phyloP scores from a whole-genome alignment of 805 yeast genomes.

The Candida golubevii region DNA sequence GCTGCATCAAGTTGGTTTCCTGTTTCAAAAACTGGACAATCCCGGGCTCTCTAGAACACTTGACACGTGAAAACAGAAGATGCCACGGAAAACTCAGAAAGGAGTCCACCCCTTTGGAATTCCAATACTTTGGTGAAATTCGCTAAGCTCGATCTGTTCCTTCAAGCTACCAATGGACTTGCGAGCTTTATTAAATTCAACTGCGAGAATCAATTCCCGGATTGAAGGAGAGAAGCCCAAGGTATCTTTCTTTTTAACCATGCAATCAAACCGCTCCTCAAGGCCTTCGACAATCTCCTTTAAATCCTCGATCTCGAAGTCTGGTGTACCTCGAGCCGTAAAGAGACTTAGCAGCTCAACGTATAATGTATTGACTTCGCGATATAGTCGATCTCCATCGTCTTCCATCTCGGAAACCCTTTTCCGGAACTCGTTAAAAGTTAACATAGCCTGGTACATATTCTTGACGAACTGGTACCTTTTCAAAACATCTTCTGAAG shows the following conservation, averaged over 20 bases:
- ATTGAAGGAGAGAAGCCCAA: not conserved
- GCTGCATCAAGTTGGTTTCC: no score
- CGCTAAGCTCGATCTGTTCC: no score
- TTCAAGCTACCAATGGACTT: no score
- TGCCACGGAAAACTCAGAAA: no score
- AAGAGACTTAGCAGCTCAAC: not conserved
- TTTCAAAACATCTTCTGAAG: not conserved
- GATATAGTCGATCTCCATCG: not conserved
- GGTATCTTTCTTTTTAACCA: not conserved
- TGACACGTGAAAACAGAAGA: no score
- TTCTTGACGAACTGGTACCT: not conserved
- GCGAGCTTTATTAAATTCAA: not conserved
- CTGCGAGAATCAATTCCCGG: not conserved
- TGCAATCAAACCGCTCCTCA: not conserved
- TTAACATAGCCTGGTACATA: slow-evolving; percentile 1
- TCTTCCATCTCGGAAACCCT: not conserved
- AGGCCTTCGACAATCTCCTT: not conserved
- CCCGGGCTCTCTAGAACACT: no score
- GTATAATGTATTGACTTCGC: not conserved
- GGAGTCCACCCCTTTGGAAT: no score
- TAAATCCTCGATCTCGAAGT: not conserved
- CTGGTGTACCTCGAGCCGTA: not conserved
- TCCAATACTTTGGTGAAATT: no score
- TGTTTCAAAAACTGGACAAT: no score
- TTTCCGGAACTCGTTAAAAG: not conserved